Percentiles rank a stretch among this genome's conserved stretches.
Conservation (phyloP, 1,139 yeast species). For the Entelexis paramagnoliae region DNA sequence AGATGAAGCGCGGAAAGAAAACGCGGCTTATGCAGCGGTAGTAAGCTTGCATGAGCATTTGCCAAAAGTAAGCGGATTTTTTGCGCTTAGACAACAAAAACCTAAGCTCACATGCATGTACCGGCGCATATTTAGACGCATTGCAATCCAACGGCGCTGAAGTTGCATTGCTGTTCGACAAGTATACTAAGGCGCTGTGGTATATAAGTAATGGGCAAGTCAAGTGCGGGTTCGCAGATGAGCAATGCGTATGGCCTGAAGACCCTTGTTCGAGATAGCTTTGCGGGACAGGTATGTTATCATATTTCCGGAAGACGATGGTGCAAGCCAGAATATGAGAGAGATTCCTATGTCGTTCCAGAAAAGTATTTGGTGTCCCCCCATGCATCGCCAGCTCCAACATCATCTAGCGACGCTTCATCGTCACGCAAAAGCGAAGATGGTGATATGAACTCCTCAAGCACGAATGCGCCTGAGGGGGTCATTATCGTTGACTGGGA, state of each 20-base stretch:
- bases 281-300: background rate
- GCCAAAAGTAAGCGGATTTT: background rate
- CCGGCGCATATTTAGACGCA: background rate
- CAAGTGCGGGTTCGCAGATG: background rate
- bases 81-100: background rate
- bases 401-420: background rate
- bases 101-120: background rate
- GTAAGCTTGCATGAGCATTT: background rate
- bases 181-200: background rate
- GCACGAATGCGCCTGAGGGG: background rate
- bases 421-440: background rate
- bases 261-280: conserved; percentile 1
- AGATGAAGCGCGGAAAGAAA: no score
- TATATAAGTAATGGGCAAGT: background rate
- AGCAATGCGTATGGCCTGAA: background rate
- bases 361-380: background rate
- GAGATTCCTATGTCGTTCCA: background rate
- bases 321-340: background rate
- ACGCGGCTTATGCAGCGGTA: background rate
- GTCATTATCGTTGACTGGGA: conserved; percentile 20
- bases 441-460: background rate
- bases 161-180: background rate
- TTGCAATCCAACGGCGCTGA: background rate
- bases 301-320: background rate
- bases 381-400: background rate